Base-by-base conservation (phyloP, 2,329 filamentous ascomycete genomes). In the Fusarium odoratissimum region DNA sequence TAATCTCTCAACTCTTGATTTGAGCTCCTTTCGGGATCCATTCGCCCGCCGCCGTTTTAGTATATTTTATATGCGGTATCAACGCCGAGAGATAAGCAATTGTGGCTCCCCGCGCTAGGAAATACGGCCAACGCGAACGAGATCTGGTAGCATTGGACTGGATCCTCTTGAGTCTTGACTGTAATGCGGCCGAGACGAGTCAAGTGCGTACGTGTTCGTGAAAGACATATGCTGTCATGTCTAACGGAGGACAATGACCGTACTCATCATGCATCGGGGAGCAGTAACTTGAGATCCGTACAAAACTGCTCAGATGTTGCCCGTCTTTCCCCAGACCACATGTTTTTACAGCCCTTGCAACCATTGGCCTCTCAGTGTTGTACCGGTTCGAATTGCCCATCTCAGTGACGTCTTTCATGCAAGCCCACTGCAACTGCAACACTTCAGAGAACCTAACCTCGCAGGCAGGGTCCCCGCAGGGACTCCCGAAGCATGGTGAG, bases 401-500 rank as follows among this genome's bases (percentile, higher is more conserved):
- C 70, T 11, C 37, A 77, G 75, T 77, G 75, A 77, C 75, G 74
- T 77, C 74, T 70, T 74, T 46, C 60, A 71, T 71, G 67, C 69
- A 75, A 69, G 71, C 51, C 58, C 30, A 57, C 59, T 62, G 61
- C 54, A 45, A 67, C 51, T 51, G 64, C 54, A 74, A 69, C 59
- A 71, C 55, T 55, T 71, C 48, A 66, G 60, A 71, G 71, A 70
- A 67, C 55, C 64, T 74, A 62, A 57, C 46, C 63, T 45, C 40
- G 35, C 28, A 40, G 41, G 25, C 67, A 75, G 74, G 63, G 61
- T 60, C 61, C 69, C 69, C 69, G 68, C 60, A 75, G 73, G 73
- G 70, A 75, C 74, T 75, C 75, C 75, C 74, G 75, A 73, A 64
- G 72, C 62, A 74, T 77, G 67, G 72, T 69, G 74, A 75, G 74